Conservation (phyloP, 371 early-diverging fungal genomes). For the Mortierella sp. region DNA sequence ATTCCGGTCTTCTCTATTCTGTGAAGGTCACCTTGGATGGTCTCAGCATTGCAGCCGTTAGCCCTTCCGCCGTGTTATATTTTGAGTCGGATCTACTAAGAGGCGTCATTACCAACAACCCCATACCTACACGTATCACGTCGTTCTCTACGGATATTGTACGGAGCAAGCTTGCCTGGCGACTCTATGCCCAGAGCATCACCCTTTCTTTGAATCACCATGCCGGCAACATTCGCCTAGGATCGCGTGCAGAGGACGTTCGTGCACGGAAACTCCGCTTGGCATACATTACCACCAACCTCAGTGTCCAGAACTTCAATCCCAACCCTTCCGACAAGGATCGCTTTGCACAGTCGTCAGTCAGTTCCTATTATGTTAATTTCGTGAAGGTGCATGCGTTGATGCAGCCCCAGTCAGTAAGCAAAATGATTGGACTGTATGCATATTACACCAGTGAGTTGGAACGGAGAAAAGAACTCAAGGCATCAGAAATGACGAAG, state of each 20-base stretch:
- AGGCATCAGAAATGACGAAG: constrained; percentile 70
- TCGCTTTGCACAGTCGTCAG: constrained; percentile 28
- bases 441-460: constrained; percentile 78
- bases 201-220: constrained; percentile 72
- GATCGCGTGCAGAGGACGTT: constrained; percentile 50
- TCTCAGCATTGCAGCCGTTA: constrained; percentile 69
- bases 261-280: constrained; percentile 63
- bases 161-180: constrained; percentile 59
- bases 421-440: constrained; percentile 74
- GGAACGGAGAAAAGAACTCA: constrained; percentile 61
- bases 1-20: constrained; percentile 57
- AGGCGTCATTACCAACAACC: constrained; percentile 68
- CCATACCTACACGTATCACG: constrained; percentile 13
- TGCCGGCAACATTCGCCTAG: constrained; percentile 42
- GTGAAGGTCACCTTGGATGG: constrained; percentile 73
- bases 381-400: constrained; percentile 74
- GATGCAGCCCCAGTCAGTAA: constrained; percentile 82
- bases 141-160: constrained; percentile 18
- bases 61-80: constrained; percentile 72
- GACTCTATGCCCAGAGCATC: constrained; percentile 63
- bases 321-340: constrained; percentile 26
- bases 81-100: constrained; percentile 74
- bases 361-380: constrained; percentile 65
- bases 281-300: constrained; percentile 78
- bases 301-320: constrained; percentile 69